A percentile compares a stretch with the other conserved stretches of the same genome.
These are phyloP conservation scores for Fusarium sp. DNA, from an alignment of 2,329 filamentous ascomycete genomes.

Conservation along the genomic window DNA sequence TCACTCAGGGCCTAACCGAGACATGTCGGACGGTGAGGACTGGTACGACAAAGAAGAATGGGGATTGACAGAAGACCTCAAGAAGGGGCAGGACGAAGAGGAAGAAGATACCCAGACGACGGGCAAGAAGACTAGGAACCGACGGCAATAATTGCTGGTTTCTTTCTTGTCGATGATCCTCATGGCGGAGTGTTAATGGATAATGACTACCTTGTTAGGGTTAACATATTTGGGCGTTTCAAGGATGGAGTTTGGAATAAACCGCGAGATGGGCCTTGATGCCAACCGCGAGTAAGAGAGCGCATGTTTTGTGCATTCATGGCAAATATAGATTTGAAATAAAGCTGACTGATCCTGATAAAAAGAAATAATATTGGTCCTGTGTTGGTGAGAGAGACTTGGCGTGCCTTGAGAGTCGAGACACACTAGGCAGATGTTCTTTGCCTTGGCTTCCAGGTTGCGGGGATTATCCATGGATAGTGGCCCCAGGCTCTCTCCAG, in stretches of 20 bases:
- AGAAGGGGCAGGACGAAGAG: constrained; percentile 87
- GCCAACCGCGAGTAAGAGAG: constrained; percentile 35
- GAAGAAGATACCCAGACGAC: constrained; percentile 78
- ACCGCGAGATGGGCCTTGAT: constrained; percentile 38
- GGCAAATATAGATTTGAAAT: constrained; percentile 33
- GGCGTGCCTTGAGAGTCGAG: too few species aligned
- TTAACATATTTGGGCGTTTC: constrained; percentile 40
- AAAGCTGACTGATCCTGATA: constrained; percentile 5
- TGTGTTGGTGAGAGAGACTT: background rate
- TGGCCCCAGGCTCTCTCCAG: constrained; percentile 13
- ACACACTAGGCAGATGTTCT: constrained; percentile 3
- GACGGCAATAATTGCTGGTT: constrained; percentile 54
- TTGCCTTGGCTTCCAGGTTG: constrained; percentile 16
- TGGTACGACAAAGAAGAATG: constrained; percentile 90
- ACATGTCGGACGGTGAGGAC: constrained; percentile 90
- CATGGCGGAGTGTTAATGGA: constrained; percentile 21
- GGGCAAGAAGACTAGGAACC: constrained; percentile 73
- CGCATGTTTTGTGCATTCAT: constrained; percentile 24
- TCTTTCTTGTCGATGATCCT: constrained; percentile 17
- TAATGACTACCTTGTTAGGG: constrained; percentile 45
- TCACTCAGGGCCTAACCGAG: constrained; percentile 74
- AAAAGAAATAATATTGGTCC: background rate
- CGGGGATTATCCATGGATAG: constrained; percentile 24
- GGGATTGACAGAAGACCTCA: constrained; percentile 79
- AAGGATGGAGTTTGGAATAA: constrained; percentile 37